Evolutionary conservation across 2,329 filamentous ascomycete species (phyloP).

Genomic region (Monosporascus cannonballus): DNA sequence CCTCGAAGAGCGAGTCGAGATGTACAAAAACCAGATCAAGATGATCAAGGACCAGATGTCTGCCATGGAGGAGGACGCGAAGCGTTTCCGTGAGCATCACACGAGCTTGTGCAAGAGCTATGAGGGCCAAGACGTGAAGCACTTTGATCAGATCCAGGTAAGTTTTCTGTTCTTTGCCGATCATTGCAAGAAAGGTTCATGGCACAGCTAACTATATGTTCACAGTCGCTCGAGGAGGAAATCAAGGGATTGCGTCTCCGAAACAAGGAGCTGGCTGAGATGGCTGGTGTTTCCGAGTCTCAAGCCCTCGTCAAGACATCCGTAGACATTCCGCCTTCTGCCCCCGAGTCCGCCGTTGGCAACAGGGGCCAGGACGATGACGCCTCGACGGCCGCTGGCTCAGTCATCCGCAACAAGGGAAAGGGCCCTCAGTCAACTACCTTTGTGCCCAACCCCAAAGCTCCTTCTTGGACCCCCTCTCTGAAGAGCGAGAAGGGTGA

Average conservation of each 20-base stretch:
- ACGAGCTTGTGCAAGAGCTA: conserved; percentile 9
- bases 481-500: background rate
- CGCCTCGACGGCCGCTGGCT: background rate
- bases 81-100: conserved; percentile 16
- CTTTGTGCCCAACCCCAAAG: conserved; percentile 18
- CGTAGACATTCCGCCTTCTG: background rate
- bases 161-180: conserved; percentile 1
- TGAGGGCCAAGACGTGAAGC: conserved; percentile 16
- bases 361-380: background rate
- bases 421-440: background rate
- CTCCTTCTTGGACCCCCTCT: conserved; percentile 14
- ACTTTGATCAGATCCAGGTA: conserved; percentile 18
- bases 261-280: conserved; percentile 8
- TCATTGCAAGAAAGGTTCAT: background rate
- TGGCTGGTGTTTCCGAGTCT: background rate
- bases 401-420: background rate
- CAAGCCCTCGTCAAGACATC: background rate
- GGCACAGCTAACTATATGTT: conserved; percentile 2
- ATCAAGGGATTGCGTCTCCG: conserved; percentile 10
- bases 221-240: conserved; percentile 17
- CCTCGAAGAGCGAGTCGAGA: conserved; percentile 11
- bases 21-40: conserved; percentile 5
- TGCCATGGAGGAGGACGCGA: conserved; percentile 4
- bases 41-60: conserved; percentile 6
- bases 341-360: background rate